Percentiles rank a stretch among this genome's conserved stretches.
phyloP scores from a whole-genome alignment of 2,329 filamentous ascomycete genomes.

The Clonostachys solani region DNA sequence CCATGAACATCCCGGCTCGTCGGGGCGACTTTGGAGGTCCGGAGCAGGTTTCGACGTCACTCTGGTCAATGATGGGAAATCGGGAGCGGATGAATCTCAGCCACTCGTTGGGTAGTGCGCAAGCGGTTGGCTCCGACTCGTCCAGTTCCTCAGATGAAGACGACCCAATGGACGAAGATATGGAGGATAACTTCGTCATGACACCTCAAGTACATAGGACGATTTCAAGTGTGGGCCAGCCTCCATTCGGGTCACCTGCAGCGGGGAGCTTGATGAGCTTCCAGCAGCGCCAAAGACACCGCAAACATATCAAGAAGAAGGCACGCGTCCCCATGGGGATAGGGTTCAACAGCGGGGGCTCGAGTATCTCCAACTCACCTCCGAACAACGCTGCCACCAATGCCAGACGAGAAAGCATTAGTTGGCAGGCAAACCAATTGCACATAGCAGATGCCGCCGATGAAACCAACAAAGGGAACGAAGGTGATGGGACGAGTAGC shows the following conservation, averaged over 20 bases:
- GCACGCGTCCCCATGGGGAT: constrained; percentile 42
- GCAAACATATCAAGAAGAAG: constrained; percentile 61
- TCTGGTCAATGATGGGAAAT: constrained; percentile 68
- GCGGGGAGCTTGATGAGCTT: constrained; percentile 79
- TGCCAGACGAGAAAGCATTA: constrained; percentile 80
- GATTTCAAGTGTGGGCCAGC: constrained; percentile 31
- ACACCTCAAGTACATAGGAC: constrained; percentile 74
- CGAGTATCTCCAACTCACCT: constrained; percentile 66
- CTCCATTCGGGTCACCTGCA: constrained; percentile 66
- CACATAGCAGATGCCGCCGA: constrained; percentile 71
- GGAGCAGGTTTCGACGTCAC: constrained; percentile 64
- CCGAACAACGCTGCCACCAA: constrained; percentile 45
- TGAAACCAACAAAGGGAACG: constrained; percentile 62
- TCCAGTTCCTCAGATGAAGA: constrained; percentile 72
- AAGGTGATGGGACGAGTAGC: constrained; percentile 40
- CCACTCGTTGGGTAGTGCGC: constrained; percentile 68
- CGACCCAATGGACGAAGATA: constrained; percentile 67
- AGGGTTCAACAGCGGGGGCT: constrained; percentile 41
- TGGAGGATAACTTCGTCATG: constrained; percentile 74
- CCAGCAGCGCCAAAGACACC: constrained; percentile 67
- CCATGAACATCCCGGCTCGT: constrained; percentile 57
- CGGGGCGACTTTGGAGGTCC: constrained; percentile 43
- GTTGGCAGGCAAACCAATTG: constrained; percentile 83
- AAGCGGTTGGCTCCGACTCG: constrained; percentile 69
- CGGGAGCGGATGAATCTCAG: constrained; percentile 70